Evolutionary conservation across 805 yeast species (phyloP).

Genomic region (Wickerhamomyces queroliae): DNA sequence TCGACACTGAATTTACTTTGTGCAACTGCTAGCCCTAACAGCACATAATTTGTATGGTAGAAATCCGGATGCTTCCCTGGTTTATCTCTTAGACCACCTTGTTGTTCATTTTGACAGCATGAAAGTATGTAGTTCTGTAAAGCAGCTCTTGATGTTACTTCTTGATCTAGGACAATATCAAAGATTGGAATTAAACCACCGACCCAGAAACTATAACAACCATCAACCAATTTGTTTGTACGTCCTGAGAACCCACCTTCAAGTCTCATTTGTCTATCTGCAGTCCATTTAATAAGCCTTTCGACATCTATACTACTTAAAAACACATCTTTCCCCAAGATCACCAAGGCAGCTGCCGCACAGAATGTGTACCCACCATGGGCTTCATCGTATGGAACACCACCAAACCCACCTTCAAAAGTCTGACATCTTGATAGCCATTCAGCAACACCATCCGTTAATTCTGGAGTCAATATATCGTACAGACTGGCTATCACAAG

Average conservation of each 20-base stretch:
- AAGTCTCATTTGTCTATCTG: constrained; percentile 56
- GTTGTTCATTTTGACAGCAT: constrained; percentile 59
- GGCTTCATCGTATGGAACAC: constrained; percentile 77
- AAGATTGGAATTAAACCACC: constrained; percentile 70
- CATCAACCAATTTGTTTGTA: constrained; percentile 90
- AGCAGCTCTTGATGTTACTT: constrained; percentile 46
- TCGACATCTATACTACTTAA: constrained; percentile 39
- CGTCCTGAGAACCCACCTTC: constrained; percentile 92
- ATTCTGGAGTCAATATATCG: constrained; percentile 54
- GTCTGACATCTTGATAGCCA: constrained; percentile 77
- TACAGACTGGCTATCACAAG: constrained; percentile 66
- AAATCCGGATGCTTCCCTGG: constrained; percentile 79
- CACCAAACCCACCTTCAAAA: constrained; percentile 94
- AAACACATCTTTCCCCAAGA: constrained; percentile 31
- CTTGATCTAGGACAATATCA: constrained; percentile 41
- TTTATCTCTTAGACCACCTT: constrained; percentile 84
- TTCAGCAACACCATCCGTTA: constrained; percentile 43
- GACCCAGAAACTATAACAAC: constrained; percentile 94
- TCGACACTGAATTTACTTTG: constrained; percentile 13
- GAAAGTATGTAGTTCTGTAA: constrained; percentile 60
- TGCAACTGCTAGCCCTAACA: constrained; percentile 55
- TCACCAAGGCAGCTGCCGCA: constrained; percentile 61
- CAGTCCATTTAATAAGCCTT: constrained; percentile 58
- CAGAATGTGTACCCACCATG: constrained; percentile 98
- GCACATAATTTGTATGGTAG: constrained; percentile 84